Evolutionary conservation across 768 basidiomycete genomes (phyloP), one percentile per base, ranked within the genome.

Genomic region (Pholiota conissans): DNA sequence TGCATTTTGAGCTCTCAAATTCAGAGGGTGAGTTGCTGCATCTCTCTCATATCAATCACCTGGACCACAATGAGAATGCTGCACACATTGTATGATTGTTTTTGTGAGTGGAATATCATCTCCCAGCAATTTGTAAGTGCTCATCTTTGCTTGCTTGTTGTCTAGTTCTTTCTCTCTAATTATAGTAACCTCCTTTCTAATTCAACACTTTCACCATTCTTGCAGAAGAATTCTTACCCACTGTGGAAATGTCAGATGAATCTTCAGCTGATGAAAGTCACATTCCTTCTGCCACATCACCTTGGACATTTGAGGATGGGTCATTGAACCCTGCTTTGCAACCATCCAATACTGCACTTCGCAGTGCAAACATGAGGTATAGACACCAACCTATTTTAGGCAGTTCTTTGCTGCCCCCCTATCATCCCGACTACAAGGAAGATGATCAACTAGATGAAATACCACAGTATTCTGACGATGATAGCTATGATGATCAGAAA

Each of bases 301-400:
- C 95, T 5, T 97, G 94, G 88, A 93, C 93, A 13, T 96, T 91
- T 66, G 86, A 89, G 61, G 88, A 90, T 51, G 88, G 78, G 18
- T 74, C 78, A 13, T 65, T 95, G 13, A 97, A 97, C 67, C 95
- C 95, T 6, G 67, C 76, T 34, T 83, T 96, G 9, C 77, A 75
- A 35, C 87, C 93, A 0, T 85, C 83, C 35, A 89, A 84, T 60
- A 63, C 77, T 16, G 71, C 66, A 37, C 63, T 69, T 29, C 77
- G 76, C 24, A 61, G 59, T 45, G 59, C 57, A 49, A 40, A 26
- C 54, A 37, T 30, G 57, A 67, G 18, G 61, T 63, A 46, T 66
- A 66, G 42, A 56, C 69, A 52, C 52, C 52, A 64, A 57, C 52
- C 55, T 11, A 48, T 59, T 26, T 65, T 70, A 30, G 79, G 77